Conservation (phyloP, 257 asterid genomes). For the Plectranthus barbatus region DNA sequence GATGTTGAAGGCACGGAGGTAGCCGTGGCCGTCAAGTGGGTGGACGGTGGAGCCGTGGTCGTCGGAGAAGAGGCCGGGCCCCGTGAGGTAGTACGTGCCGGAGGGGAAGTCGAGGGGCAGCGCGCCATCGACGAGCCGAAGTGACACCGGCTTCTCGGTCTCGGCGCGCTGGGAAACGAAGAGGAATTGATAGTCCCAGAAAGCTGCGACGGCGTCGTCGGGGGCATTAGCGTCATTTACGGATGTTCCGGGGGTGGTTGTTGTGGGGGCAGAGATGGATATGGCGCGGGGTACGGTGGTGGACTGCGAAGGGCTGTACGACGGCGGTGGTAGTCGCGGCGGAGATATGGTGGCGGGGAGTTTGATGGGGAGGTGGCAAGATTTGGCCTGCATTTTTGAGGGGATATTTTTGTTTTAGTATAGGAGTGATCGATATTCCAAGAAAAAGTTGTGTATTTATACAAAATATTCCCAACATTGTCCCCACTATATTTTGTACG, state of each 20-base stretch:
- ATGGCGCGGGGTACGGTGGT: constrained; percentile 44
- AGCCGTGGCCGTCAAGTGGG: constrained; percentile 96
- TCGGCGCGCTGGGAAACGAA: constrained; percentile 92
- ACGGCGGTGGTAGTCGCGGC: constrained; percentile 32
- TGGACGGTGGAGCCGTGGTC: constrained; percentile 98
- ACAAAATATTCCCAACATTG: not conserved
- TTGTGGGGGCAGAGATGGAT: constrained; percentile 40
- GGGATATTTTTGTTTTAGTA: not conserved
- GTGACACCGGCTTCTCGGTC: constrained; percentile 47
- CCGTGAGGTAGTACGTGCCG: constrained; percentile 82
- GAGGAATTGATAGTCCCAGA: constrained; percentile 85
- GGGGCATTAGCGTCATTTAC: constrained; percentile 6
- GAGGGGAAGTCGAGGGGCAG: constrained; percentile 70
- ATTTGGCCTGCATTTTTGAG: constrained; percentile 62
- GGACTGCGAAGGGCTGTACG: constrained; percentile 32
- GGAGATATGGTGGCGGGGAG: constrained; percentile 28
- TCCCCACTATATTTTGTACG: no score
- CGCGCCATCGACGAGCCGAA: constrained; percentile 71
- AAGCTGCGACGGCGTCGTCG: constrained; percentile 61
- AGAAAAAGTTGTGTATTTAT: not conserved
- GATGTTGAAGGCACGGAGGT: constrained; percentile 54
- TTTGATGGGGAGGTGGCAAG: constrained; percentile 50
- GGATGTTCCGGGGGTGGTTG: not conserved
- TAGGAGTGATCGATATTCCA: not conserved
- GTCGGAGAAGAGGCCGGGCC: constrained; percentile 83